These are phyloP conservation scores for Barnettozyma sucrosica DNA, from an alignment of 805 yeast genomes.

Conservation along the genomic window DNA sequence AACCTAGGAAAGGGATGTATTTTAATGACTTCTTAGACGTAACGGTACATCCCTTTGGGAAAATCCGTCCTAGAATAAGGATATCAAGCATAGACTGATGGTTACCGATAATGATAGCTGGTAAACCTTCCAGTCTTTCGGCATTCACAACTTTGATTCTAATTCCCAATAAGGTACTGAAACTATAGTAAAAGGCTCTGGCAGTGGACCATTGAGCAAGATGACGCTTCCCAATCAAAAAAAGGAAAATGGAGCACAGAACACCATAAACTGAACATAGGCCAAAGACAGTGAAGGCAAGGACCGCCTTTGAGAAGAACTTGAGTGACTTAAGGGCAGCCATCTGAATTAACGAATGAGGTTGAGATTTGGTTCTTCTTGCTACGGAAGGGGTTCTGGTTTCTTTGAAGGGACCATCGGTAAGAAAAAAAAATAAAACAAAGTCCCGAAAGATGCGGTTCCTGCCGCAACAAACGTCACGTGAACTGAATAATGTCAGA, in stretches of 20 bases:
- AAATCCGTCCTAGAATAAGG: conserved; percentile 70
- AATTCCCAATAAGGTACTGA: conserved; percentile 61
- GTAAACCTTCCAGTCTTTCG: conserved; percentile 49
- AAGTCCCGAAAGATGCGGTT: no score
- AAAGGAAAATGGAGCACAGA: conserved; percentile 59
- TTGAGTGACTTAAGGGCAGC: conserved; percentile 26
- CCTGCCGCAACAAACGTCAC: background rate
- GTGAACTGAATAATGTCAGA: background rate
- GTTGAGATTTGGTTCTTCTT: background rate
- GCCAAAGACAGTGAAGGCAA: conserved; percentile 48
- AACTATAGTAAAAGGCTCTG: conserved; percentile 61
- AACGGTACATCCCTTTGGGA: conserved; percentile 85
- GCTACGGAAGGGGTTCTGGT: background rate
- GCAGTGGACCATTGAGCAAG: conserved; percentile 90
- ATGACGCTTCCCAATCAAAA: conserved; percentile 67
- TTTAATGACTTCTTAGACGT: conserved; percentile 85
- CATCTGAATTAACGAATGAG: conserved; percentile 4
- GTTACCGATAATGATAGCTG: conserved; percentile 79
- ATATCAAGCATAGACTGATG: conserved; percentile 92
- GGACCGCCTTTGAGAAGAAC: conserved; percentile 49
- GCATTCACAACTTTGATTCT: conserved; percentile 65
- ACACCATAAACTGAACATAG: conserved; percentile 73
- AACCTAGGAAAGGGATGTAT: conserved; percentile 86
- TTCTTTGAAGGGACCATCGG: background rate
- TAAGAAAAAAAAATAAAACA: background rate